Base-by-base conservation (phyloP, 331 rosid species). In the Stylosanthes scabra region DNA sequence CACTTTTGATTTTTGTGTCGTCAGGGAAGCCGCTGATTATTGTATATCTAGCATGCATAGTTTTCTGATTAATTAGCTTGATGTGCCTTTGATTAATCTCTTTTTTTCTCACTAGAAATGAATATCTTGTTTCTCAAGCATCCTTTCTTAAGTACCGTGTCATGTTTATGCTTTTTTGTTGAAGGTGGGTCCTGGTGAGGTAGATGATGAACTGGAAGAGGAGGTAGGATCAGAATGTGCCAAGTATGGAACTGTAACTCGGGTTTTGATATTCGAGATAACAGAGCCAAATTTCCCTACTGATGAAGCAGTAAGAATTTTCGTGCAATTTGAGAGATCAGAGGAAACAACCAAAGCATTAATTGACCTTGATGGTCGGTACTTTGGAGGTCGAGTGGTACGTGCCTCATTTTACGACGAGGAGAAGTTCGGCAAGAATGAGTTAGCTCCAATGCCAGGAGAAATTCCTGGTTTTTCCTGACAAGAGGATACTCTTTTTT, bases 101-200 rank as follows among this genome's bases (percentile, higher is more conserved):
- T 62, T 62, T 60, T 27, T 40, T 14, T 51, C 34, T 45, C 37
- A 15, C 16, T 4, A 28, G 13, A 46, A 69, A 37, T 57, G 72
- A 46, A 40, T 2, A 11, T n/a, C 57, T 46, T 12, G 13, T 64
- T 54, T 54, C 28, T 63, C 15, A 25, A 44, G 61, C 45, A 29
- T 40, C 62, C 47, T 52, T 50, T 42, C 40, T 46, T 46, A 45
- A 54, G 56, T 25, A 62, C 54, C 7, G 29, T 42, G 31, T 66
- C 77, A 70, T 46, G 39, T 45, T 39, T 79, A 39, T 78, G 58
- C 66, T 82, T 75, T 75, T 31, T 80, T 78, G 47, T 78, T 87
- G 81, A 83, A 93, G 98, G 98, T 93, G 74, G 98, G 98, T 11
- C 98, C 96, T 3, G 97, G 98, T 14, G 91, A 93, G 82, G 98